Evolutionary conservation across 257 asterid species (phyloP), one percentile per base, ranked within the genome.

Genomic region (Eustoma russellianum): DNA sequence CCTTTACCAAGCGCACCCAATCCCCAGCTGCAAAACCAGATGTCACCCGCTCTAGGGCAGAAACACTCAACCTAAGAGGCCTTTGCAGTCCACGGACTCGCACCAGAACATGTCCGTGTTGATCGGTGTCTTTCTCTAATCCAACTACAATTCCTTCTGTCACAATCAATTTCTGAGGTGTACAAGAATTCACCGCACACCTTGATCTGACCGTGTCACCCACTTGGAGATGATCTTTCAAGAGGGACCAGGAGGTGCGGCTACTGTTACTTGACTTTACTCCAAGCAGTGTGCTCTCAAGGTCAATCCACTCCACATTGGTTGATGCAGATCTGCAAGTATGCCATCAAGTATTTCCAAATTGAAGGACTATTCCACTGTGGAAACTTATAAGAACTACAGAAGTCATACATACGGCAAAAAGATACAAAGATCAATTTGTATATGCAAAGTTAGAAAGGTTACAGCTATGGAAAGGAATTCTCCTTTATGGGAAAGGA

Each of bases 141-240:
- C 85, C 87, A 56, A 74, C 82, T 46, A 82, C 74, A 63, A 51
- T 62, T 56, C 86, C 86, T 67, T 77, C 82, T 12, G 60, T 51
- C 54, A 74, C 77, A 45, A 53, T 57, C 59, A 52, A 57, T 50
- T 59, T 77, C 17, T 59, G 69, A 44, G 77, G 75, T 60, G 56
- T 55, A 64, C 60, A 38, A 6, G 77, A 69, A 57, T 58, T 55
- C n/a, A 50, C 48, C 28, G 53, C 24, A 58, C 73, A 74, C 54
- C 85, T 72, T 50, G 92, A 72, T 19, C 81, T 80, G 61, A 82
- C 83, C 11, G 63, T 48, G 61, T 82, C 92, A 14, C 87, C 85
- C 33, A 82, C 70, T 61, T 67, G 77, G 56, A 82, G 79, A 61
- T 57, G 81, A 57, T 82, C 81, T 48, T 79, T 82, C 11, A 74